A percentile compares a stretch with the other conserved stretches of the same genome.
These are phyloP conservation scores for Beauveria pseudobassiana DNA, from an alignment of 2,329 filamentous ascomycete genomes.

Conservation along the genomic window DNA sequence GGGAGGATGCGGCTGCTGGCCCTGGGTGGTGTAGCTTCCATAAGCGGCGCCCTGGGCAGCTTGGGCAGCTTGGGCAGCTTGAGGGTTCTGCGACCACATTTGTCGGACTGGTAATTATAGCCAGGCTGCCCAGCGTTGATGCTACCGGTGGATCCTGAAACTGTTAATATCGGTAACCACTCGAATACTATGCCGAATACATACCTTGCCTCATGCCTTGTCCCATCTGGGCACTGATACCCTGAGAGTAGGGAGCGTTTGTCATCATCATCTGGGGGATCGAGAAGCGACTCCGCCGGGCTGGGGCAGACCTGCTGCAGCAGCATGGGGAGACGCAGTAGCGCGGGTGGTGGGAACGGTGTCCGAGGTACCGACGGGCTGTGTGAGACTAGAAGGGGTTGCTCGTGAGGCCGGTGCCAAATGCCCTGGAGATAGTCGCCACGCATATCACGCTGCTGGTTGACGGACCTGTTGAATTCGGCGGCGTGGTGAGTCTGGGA, in stretches of 20 bases:
- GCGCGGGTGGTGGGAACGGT: conserved; percentile 43
- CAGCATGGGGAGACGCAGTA: conserved; percentile 50
- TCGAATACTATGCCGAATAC: conserved; percentile 37
- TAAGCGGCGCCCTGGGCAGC: conserved; percentile 31
- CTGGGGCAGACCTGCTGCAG: conserved; percentile 47
- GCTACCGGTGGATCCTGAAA: conserved; percentile 42
- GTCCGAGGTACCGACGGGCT: conserved; percentile 31
- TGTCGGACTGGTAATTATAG: conserved; percentile 57
- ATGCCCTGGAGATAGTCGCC: conserved; percentile 71
- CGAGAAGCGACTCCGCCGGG: conserved; percentile 53
- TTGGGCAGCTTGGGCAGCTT: conserved; percentile 32
- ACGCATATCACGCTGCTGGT: conserved; percentile 71
- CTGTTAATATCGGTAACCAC: conserved; percentile 60
- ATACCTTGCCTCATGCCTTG: conserved; percentile 67
- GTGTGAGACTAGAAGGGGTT: conserved; percentile 47
- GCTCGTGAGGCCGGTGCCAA: conserved; percentile 79
- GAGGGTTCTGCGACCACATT: conserved; percentile 60
- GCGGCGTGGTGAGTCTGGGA: conserved; percentile 82
- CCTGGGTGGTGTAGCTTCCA: conserved; percentile 45
- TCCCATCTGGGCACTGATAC: conserved; percentile 61
- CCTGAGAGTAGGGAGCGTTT: conserved; percentile 59
- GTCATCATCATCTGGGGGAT: conserved; percentile 62
- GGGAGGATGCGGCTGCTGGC: conserved; percentile 42
- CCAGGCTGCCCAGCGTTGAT: conserved; percentile 43
- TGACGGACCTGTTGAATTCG: conserved; percentile 82